These are phyloP conservation scores for Dactylellina drechsleri DNA, from an alignment of 2,329 filamentous ascomycete genomes.

Conservation along the genomic window DNA sequence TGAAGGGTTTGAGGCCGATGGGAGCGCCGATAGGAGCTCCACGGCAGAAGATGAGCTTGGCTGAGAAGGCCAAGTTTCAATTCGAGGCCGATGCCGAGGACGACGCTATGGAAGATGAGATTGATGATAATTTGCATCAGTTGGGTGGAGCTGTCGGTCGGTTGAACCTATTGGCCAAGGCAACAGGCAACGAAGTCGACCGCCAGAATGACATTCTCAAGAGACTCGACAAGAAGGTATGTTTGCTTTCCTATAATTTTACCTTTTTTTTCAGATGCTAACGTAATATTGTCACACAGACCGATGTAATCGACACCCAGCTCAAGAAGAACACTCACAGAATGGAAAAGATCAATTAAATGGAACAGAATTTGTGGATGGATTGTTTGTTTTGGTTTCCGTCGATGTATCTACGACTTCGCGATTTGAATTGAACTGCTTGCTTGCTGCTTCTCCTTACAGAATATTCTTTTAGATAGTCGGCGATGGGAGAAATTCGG, in stretches of 20 bases:
- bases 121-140: constrained; percentile 73
- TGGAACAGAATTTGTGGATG: neutral
- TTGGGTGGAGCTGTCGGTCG: constrained; percentile 72
- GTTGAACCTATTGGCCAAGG: constrained; percentile 77
- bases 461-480: no score
- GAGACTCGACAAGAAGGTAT: constrained; percentile 79
- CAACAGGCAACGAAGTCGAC: constrained; percentile 79
- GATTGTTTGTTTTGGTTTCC: no score
- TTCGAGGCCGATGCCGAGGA: constrained; percentile 80
- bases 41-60: constrained; percentile 64
- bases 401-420: no score
- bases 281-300: neutral
- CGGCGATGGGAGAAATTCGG: no score
- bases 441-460: no score
- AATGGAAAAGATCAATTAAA: constrained; percentile 6
- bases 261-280: neutral
- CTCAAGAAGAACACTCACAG: constrained; percentile 1
- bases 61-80: constrained; percentile 77
- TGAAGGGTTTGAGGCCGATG: constrained; percentile 66
- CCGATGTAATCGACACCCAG: neutral
- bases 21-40: constrained; percentile 7
- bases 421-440: no score
- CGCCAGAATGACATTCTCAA: constrained; percentile 81
- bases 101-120: constrained; percentile 76
- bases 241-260: constrained; percentile 16